These are phyloP conservation scores for Kodamaea leandrae DNA, from an alignment of 805 yeast genomes.

Conservation along the genomic window DNA sequence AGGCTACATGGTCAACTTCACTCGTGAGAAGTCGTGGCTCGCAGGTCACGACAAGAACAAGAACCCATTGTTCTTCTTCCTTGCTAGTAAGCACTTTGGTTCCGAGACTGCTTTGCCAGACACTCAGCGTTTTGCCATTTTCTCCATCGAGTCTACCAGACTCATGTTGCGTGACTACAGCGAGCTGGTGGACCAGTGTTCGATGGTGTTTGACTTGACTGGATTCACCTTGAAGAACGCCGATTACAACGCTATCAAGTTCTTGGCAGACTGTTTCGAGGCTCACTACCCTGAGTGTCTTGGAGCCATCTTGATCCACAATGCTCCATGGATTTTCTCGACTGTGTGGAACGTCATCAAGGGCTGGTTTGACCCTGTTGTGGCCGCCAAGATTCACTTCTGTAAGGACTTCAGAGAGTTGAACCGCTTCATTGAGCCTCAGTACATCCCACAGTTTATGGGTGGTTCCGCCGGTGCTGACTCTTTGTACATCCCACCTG, in stretches of 20 bases:
- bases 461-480: slow-evolving; percentile 71
- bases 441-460: slow-evolving; percentile 62
- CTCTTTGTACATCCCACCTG: slow-evolving; percentile 61
- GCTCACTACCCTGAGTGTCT: slow-evolving; percentile 95
- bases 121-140: slow-evolving; percentile 69
- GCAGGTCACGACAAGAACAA: slow-evolving; percentile 70
- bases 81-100: slow-evolving; percentile 69
- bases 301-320: slow-evolving; percentile 80
- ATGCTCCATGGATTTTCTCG: slow-evolving; percentile 95
- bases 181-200: slow-evolving; percentile 76
- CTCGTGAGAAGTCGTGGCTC: slow-evolving; percentile 67
- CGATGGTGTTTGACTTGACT: slow-evolving; percentile 80
- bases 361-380: slow-evolving; percentile 95
- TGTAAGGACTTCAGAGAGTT: slow-evolving; percentile 71
- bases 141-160: slow-evolving; percentile 80
- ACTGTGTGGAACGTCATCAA: slow-evolving; percentile 93
- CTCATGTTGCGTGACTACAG: slow-evolving; percentile 53
- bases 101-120: slow-evolving; percentile 57
- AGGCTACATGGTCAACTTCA: slow-evolving; percentile 56
- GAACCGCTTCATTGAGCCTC: slow-evolving; percentile 54
- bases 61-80: slow-evolving; percentile 78
- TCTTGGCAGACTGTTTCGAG: slow-evolving; percentile 84
- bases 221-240: slow-evolving; percentile 88
- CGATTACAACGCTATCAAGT: slow-evolving; percentile 90
- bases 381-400: slow-evolving; percentile 85